Base-by-base conservation (phyloP, 2,329 filamentous ascomycete species). In the Decorospora gaudefroyi region DNA sequence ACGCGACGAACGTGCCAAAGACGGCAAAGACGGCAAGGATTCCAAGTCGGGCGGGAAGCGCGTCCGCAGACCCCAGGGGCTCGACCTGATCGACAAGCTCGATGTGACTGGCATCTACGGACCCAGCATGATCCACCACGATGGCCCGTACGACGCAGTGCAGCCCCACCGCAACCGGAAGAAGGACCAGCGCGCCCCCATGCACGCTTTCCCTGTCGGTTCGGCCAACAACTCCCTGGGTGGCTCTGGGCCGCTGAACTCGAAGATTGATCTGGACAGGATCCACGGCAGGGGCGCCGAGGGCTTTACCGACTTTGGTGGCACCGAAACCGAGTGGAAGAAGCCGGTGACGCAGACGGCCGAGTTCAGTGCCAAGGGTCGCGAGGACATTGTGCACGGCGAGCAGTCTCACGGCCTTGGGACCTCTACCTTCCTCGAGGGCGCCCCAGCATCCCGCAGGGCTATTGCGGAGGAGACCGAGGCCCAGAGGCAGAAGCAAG, bases 101-200 rank as follows among this genome's bases (percentile, higher is more conserved):
- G 93, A 97, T 74, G 91, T 93, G 51, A 96, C 91, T 4, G 91
- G 91, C 69, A 95, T 97, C 59, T 96, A 95, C 66, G 92, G 93
- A 44, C 89, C 87, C 61, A 91, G 92, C 72, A 76, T 96, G 57
- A 96, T 97, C 73, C 93, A 99, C 64, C 93, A 99, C 65, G 93
- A 97, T 64, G 93, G 93, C 1, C 93, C 93, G 4, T 99, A 96
- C 62, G 93, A 99, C 71, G 93, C 93, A 13, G 88, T 93, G 69
- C 95, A 96, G 70, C 90, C 93, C 4, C 88, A 95, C 69, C 88
- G 93, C 54, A 99, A 97, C 71, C 85, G 88, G 45, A 87, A 88
- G 65, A 88, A 85, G 60, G 85, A 86, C 62, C 83, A 85, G 48
- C 84, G 87, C 41, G 90, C 93, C 5, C 93, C 93, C 0, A 96